Conservation (phyloP, 345 rosid species). For the Kandelia obovata region DNA sequence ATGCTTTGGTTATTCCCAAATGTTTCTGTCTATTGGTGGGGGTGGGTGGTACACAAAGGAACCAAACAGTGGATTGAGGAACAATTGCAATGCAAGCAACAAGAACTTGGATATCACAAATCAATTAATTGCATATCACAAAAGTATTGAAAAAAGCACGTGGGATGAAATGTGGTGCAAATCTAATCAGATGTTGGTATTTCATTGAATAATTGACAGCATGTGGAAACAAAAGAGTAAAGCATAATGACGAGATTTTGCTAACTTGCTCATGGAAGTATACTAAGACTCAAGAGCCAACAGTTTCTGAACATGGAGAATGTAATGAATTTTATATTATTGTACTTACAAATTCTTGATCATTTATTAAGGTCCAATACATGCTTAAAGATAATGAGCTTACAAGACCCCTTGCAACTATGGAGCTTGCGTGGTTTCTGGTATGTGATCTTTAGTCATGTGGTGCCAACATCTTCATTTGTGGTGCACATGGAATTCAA, state of each 20-base stretch:
- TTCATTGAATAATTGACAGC: neutral
- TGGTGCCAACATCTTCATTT: neutral
- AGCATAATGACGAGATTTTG: neutral
- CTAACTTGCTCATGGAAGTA: neutral
- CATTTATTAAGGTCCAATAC: slow-evolving; percentile 33
- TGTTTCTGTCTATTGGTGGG: too few relatives aligned
- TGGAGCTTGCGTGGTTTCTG: slow-evolving; percentile 48
- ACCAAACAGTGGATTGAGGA: too few relatives aligned
- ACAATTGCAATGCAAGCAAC: too few relatives aligned
- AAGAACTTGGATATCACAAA: too few relatives aligned
- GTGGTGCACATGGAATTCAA: too few relatives aligned
- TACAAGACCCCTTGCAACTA: slow-evolving; percentile 36
- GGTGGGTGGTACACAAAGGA: too few relatives aligned
- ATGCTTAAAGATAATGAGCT: slow-evolving; percentile 39
- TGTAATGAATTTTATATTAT: neutral
- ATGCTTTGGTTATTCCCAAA: too few relatives aligned
- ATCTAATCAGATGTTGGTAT: too few relatives aligned
- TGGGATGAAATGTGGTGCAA: too few relatives aligned
- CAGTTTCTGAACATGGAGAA: neutral
- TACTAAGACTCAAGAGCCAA: neutral
- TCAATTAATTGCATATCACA: too few relatives aligned
- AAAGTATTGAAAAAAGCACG: too few relatives aligned
- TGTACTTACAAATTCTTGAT: neutral
- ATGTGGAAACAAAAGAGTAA: neutral
- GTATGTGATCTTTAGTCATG: slow-evolving; percentile 26